Conservation (phyloP, 306 rosid species). For the Sphenostylis stenocarpa region DNA sequence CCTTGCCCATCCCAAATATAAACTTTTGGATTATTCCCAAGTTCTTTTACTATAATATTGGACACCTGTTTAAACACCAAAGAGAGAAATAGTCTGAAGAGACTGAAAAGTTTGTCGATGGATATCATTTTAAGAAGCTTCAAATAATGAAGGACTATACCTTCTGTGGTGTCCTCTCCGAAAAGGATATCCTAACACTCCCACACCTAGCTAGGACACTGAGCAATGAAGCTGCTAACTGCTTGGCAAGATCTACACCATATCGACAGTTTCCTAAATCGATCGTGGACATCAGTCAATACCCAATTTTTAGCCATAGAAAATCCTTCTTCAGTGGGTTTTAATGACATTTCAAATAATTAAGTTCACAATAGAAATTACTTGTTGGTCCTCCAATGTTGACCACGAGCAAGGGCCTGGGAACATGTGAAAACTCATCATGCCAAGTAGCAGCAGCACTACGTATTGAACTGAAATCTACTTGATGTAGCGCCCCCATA, state of each 20-base stretch:
- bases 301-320: neutral
- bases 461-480: conserved; percentile 81
- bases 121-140: neutral
- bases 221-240: conserved; percentile 61
- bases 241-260: conserved; percentile 86
- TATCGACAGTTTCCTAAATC: conserved; percentile 75
- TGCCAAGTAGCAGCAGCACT: conserved; percentile 83
- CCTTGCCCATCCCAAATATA: conserved; percentile 88
- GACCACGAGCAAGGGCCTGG: conserved; percentile 83
- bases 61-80: conserved; percentile 58
- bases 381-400: conserved; percentile 85
- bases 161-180: conserved; percentile 84
- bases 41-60: conserved; percentile 59
- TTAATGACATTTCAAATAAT: conserved; percentile 18
- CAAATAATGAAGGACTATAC: conserved; percentile 36
- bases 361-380: conserved; percentile 41
- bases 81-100: conserved; percentile 1
- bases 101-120: neutral
- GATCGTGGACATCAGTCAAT: conserved; percentile 28
- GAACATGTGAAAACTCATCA: conserved; percentile 75
- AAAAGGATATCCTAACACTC: conserved; percentile 88
- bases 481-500: conserved; percentile 82
- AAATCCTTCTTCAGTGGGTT: neutral
- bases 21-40: conserved; percentile 79
- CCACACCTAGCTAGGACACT: conserved; percentile 80